Evolutionary conservation across 1,139 yeast genomes (phyloP).

Genomic region (Suhomyces bribrorum): DNA sequence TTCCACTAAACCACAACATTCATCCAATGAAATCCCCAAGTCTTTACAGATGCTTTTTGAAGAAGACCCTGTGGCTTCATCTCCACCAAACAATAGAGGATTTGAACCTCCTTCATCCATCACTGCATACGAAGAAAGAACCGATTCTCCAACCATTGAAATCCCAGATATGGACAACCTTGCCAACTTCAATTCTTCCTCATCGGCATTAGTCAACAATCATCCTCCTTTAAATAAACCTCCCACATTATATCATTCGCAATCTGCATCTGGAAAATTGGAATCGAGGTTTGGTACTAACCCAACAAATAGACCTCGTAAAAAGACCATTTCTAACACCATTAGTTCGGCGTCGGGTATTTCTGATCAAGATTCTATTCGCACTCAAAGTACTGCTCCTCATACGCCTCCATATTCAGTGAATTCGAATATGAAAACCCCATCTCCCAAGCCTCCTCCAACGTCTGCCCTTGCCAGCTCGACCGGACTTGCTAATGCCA

Average conservation of each 20-base stretch:
- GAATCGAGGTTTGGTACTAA: conserved; percentile 38
- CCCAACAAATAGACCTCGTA: conserved; percentile 31
- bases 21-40: conserved; percentile 58
- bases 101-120: conserved; percentile 8
- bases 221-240: conserved; percentile 47
- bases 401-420: conserved; percentile 42
- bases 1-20: neutral
- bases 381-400: conserved; percentile 20
- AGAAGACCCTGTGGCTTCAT: conserved; percentile 9
- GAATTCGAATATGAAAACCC: conserved; percentile 27
- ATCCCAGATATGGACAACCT: conserved; percentile 47
- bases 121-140: conserved; percentile 20
- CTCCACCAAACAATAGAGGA: conserved; percentile 1
- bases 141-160: conserved; percentile 49
- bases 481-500: conserved; percentile 18
- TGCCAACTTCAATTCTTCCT: conserved; percentile 22
- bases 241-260: conserved; percentile 51
- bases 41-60: conserved; percentile 74
- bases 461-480: conserved; percentile 23
- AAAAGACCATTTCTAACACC: conserved; percentile 44
- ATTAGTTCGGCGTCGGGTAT: conserved; percentile 16
- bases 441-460: conserved; percentile 44
- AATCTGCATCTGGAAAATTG: conserved; percentile 47
- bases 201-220: conserved; percentile 14
- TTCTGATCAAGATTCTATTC: conserved; percentile 5